These are phyloP conservation scores for Solanum microdontum DNA, from an alignment of 257 asterid genomes.

Conservation along the genomic window DNA sequence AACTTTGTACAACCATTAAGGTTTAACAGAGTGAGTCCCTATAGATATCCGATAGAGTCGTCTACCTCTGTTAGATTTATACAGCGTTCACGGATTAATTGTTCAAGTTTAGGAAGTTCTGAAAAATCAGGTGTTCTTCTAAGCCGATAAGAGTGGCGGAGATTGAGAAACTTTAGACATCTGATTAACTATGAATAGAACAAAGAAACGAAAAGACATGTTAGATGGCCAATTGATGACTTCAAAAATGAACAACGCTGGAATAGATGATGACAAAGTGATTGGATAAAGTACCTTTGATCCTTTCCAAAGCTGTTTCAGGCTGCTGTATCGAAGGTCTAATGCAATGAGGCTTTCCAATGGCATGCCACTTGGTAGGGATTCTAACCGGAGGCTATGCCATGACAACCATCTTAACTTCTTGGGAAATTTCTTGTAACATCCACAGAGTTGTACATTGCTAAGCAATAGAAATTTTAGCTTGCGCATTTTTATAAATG, in stretches of 20 bases:
- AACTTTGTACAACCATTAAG: constrained; percentile 1
- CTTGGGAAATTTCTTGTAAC: constrained; percentile 6
- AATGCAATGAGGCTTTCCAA: neutral
- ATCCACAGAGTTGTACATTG: constrained; percentile 1
- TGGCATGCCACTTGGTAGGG: constrained; percentile 2
- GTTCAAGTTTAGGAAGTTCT: neutral
- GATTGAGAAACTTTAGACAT: neutral
- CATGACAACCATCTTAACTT: constrained; percentile 8
- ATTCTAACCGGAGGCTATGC: neutral
- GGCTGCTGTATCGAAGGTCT: constrained; percentile 6
- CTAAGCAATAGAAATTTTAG: constrained; percentile 2
- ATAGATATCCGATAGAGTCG: neutral
- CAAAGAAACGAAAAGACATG: neutral
- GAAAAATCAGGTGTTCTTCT: constrained; percentile 1
- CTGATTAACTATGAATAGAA: neutral
- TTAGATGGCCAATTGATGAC: neutral
- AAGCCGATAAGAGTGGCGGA: constrained; percentile 1
- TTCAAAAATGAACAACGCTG: neutral
- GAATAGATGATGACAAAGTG: neutral
- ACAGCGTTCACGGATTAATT: constrained; percentile 3
- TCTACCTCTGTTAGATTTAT: neutral
- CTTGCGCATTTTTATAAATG: constrained; percentile 8
- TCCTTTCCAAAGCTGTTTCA: constrained; percentile 9
- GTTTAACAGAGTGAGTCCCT: neutral
- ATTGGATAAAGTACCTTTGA: constrained; percentile 1